A percentile compares a stretch with the other conserved stretches of the same genome.
phyloP scores from a whole-genome alignment of 2,329 filamentous ascomycete genomes.

The Penicillium sp. region DNA sequence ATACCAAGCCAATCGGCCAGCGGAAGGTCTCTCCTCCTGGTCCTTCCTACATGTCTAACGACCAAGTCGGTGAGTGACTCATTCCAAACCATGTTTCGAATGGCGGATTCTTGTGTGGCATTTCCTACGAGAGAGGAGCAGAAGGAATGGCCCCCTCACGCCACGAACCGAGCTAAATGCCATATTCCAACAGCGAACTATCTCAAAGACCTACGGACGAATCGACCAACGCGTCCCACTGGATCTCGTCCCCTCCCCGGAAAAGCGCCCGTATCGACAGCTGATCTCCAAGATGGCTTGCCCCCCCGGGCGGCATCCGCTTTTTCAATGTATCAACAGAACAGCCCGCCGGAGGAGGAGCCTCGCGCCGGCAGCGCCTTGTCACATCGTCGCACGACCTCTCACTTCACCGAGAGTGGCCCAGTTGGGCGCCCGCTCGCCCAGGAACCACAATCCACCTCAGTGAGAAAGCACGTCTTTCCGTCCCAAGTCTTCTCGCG shows the following conservation, averaged over 20 bases:
- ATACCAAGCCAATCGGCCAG: constrained; percentile 38
- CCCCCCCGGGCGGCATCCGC: constrained; percentile 50
- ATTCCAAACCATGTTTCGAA: neutral
- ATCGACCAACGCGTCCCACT: constrained; percentile 60
- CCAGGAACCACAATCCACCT: constrained; percentile 40
- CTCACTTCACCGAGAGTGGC: constrained; percentile 31
- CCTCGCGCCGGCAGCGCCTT: constrained; percentile 46
- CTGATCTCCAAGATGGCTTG: constrained; percentile 31
- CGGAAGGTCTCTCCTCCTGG: constrained; percentile 53
- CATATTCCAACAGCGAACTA: constrained; percentile 55
- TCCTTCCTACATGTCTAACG: constrained; percentile 51
- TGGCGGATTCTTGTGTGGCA: neutral
- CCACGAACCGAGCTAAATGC: constrained; percentile 8
- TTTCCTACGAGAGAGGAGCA: neutral
- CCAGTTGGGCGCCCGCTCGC: constrained; percentile 44
- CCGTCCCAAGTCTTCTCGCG: constrained; percentile 40
- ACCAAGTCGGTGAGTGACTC: constrained; percentile 49
- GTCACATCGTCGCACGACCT: constrained; percentile 43
- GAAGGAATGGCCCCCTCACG: neutral
- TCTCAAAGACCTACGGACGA: constrained; percentile 63
- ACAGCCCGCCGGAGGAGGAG: constrained; percentile 28
- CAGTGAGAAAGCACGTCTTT: constrained; percentile 41
- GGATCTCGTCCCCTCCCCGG: constrained; percentile 64
- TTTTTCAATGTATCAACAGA: constrained; percentile 41
- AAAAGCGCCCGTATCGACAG: constrained; percentile 42